Evolutionary conservation across 2,329 filamentous ascomycete genomes (phyloP), one percentile per base, ranked within the genome.

Genomic region (Cladophialophora carrionii): DNA sequence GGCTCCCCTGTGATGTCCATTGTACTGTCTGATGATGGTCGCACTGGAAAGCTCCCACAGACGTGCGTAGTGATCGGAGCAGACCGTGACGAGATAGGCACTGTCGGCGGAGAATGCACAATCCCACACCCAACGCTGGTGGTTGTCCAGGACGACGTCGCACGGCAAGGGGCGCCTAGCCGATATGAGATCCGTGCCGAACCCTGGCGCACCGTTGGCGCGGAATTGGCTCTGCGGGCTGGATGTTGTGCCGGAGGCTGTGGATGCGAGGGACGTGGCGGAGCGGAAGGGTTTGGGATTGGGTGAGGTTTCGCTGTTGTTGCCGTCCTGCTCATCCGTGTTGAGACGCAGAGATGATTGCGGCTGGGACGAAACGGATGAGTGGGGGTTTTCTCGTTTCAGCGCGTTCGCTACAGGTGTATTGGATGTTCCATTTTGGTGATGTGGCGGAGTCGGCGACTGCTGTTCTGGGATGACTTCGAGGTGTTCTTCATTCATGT

Each of bases 51-150:
- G 81, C 80, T 97, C 93, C 93, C 93, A 97, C 63, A 97, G 80
- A 20, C 93, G 85, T 1, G 93, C 93, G 75, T 96, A 97, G 76
- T 97, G 93, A 75, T 97, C 93, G 49, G 90, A 94, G 76, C 92
- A 96, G 4, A 93, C 92, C 0, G 93, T 97, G 12, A 97, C 93
- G 6, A 97, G 82, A 74, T 97, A 97, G 0, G 93, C 93, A 37
- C 89, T 93, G 76, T 97, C 93, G 29, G 93, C 93, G 67, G 90
- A 94, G 78, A 97, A 97, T 0, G 93, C 93, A 74, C 93, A 97
- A 77, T 97, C 93, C 93, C 93, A 97, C 0, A 97, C 93, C 93
- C 93, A 97, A 61, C 93, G 88, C 79, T 97, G 93, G 78, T 97
- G 93, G 61, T 90, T 91, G 24, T 90, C 90, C 1, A 97, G 85